Percentiles rank a stretch among this genome's conserved stretches.
Conservation (phyloP, 306 rosid genomes). For the Dryas drummondii region DNA sequence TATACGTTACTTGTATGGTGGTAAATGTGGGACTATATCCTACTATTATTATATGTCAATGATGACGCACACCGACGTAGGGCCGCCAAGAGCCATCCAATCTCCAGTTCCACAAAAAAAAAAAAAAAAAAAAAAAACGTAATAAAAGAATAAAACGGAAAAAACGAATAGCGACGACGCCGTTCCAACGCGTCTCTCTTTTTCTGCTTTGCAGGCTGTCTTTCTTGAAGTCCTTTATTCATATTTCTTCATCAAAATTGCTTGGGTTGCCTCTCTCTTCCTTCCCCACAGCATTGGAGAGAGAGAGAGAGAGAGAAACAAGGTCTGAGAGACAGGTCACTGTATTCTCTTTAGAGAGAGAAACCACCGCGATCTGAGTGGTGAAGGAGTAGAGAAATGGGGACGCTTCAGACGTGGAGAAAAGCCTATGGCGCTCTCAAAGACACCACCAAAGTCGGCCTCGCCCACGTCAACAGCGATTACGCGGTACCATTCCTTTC, state of each 20-base stretch:
- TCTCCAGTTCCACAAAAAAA: neutral
- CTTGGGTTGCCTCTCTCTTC: slow-evolving; percentile 40
- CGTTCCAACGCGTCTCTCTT: neutral
- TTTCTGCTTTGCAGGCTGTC: slow-evolving; percentile 17
- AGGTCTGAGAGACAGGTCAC: slow-evolving; percentile 45
- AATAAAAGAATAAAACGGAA: neutral
- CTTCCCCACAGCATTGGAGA: slow-evolving; percentile 18
- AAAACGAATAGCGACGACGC: slow-evolving; percentile 3
- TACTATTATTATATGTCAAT: slow-evolving; percentile 3
- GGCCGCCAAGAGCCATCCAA: slow-evolving; percentile 25
- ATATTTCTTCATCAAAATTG: neutral
- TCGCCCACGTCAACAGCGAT: slow-evolving; percentile 99
- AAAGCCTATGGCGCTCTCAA: slow-evolving; percentile 95
- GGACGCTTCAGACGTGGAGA: slow-evolving; percentile 97
- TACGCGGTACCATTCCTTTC: slow-evolving; percentile 52
- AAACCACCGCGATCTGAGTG: slow-evolving; percentile 31
- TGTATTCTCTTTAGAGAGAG: slow-evolving; percentile 3
- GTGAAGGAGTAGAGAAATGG: slow-evolving; percentile 44
- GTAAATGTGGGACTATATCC: neutral
- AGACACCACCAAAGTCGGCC: slow-evolving; percentile 97
- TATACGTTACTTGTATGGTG: too few relatives aligned
- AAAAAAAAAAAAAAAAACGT: neutral
- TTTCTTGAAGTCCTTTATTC: neutral
- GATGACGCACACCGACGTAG: slow-evolving; percentile 28
- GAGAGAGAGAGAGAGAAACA: slow-evolving; percentile 39